These are phyloP conservation scores for Erodium trifolium DNA, from an alignment of 441 rosid genomes.

Conservation along the genomic window DNA sequence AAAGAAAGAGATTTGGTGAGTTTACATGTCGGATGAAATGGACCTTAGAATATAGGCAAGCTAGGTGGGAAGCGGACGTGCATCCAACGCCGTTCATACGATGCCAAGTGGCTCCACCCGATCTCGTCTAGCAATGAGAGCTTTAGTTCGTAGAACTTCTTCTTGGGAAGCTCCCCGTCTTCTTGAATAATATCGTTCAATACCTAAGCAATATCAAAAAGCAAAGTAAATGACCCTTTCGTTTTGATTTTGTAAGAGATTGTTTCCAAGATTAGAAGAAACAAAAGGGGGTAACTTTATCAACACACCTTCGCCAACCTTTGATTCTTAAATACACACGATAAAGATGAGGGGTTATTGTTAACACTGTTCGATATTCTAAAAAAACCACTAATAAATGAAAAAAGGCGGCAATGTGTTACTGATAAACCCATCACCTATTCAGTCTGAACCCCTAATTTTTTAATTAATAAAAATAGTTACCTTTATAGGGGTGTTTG, in stretches of 20 bases:
- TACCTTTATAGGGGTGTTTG: no score
- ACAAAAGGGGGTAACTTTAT: background rate
- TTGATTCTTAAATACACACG: no score
- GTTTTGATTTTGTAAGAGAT: background rate
- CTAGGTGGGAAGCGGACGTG: conserved; percentile 72
- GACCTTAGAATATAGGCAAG: conserved; percentile 59
- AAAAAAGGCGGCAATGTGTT: no score
- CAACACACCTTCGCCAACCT: no score
- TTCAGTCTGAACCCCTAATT: no score
- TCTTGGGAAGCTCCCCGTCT: conserved; percentile 64
- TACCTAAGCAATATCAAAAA: conserved; percentile 31
- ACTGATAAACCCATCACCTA: no score
- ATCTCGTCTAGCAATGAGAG: conserved; percentile 65
- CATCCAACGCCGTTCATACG: conserved; percentile 85
- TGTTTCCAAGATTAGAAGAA: background rate
- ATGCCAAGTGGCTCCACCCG: conserved; percentile 67
- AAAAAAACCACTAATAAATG: no score
- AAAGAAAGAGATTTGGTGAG: background rate
- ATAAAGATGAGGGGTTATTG: no score
- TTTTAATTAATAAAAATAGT: no score
- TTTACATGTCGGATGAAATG: no score
- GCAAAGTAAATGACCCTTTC: background rate
- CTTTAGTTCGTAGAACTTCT: conserved; percentile 68
- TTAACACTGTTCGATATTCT: no score
- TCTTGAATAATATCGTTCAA: conserved; percentile 73